Conservation (phyloP, 2,329 filamentous ascomycete species). For the Penicillium sp. region DNA sequence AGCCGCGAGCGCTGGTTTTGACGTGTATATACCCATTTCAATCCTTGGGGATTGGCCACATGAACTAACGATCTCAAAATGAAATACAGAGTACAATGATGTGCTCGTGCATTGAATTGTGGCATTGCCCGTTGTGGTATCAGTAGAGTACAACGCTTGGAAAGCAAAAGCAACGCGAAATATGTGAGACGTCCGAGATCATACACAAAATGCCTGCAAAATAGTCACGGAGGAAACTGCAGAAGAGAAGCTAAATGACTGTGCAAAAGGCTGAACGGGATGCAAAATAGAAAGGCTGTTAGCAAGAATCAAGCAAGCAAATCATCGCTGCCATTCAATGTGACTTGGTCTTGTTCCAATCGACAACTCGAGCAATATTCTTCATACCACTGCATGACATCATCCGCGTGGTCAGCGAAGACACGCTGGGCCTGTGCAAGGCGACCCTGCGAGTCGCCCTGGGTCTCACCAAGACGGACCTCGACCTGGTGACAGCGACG, state of each 20-base stretch:
- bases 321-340: constrained; percentile 22
- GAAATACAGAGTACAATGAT: neutral
- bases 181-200: constrained; percentile 10
- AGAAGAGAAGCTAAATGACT: constrained; percentile 9
- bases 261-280: constrained; percentile 8
- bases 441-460: constrained; percentile 27
- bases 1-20: neutral
- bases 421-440: constrained; percentile 28
- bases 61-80: constrained; percentile 19
- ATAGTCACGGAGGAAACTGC: constrained; percentile 26
- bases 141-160: neutral
- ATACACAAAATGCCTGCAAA: constrained; percentile 14
- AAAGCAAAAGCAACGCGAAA: neutral
- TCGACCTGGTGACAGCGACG: constrained; percentile 69
- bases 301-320: constrained; percentile 20
- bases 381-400: constrained; percentile 59
- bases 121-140: constrained; percentile 1
- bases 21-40: constrained; percentile 6
- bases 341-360: constrained; percentile 41
- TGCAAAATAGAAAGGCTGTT: neutral
- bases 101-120: constrained; percentile 1
- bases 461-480: constrained; percentile 43
- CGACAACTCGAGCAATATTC: constrained; percentile 66
- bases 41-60: neutral
- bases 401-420: constrained; percentile 41